A percentile compares a stretch with the other conserved stretches of the same genome.
Evolutionary conservation across 805 yeast species (phyloP).

Genomic region (Candida insectorum): DNA sequence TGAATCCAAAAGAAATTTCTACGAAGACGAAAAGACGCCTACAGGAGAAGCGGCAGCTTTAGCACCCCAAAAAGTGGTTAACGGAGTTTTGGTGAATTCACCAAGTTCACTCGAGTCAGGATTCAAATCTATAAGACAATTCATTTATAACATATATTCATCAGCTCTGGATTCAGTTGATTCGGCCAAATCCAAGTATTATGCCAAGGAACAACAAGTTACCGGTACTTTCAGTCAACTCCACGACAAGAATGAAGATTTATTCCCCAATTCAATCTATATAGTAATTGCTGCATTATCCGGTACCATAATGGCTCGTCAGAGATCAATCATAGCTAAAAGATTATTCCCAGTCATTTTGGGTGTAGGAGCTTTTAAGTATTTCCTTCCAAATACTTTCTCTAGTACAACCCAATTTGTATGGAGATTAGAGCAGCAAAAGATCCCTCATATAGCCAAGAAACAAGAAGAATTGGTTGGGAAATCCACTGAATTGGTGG

Average conservation of each 20-base stretch:
- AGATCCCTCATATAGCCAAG: constrained; percentile 60
- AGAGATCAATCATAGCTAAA: constrained; percentile 55
- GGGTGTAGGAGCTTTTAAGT: constrained; percentile 62
- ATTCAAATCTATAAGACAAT: constrained; percentile 47
- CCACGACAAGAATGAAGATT: constrained; percentile 62
- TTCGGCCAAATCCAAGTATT: constrained; percentile 46
- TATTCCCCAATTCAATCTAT: constrained; percentile 70
- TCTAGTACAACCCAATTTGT: constrained; percentile 53
- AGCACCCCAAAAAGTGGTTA: constrained; percentile 43
- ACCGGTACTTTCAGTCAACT: constrained; percentile 60
- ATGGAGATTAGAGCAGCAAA: constrained; percentile 58
- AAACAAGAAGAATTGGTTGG: constrained; percentile 52
- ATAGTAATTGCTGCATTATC: constrained; percentile 64
- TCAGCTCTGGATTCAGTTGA: constrained; percentile 34
- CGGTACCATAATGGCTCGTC: constrained; percentile 72
- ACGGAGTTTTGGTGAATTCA: constrained; percentile 57
- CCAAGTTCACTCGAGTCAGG: constrained; percentile 45
- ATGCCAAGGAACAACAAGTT: constrained; percentile 59
- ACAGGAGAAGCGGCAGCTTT: constrained; percentile 43
- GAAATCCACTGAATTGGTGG: constrained; percentile 43
- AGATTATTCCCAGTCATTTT: constrained; percentile 54
- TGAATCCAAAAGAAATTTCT: constrained; percentile 46
- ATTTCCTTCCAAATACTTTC: constrained; percentile 72
- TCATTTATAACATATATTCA: constrained; percentile 20
- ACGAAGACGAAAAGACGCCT: constrained; percentile 55